Evolutionary conservation across 164 flowering plant species (phyloP).

Genomic region (Santalum album): DNA sequence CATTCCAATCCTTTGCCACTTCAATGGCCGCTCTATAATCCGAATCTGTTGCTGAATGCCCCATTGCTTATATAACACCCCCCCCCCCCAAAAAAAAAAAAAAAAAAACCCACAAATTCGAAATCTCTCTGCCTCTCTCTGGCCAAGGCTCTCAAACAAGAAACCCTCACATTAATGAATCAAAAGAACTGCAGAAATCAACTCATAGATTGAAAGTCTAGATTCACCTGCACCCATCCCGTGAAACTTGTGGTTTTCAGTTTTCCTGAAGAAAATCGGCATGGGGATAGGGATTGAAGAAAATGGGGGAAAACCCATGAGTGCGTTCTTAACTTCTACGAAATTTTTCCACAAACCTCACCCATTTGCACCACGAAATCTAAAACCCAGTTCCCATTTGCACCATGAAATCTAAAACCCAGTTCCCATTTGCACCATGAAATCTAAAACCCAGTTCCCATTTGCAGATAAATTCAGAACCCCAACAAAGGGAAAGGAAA

Average conservation of each 20-base stretch:
- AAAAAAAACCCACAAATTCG: constrained; percentile 1
- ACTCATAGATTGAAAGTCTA: too few relatives aligned
- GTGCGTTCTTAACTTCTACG: not conserved
- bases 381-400: not conserved
- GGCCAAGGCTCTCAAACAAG: too few relatives aligned
- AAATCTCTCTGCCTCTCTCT: constrained; percentile 1
- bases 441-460: not conserved
- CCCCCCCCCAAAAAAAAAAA: too few relatives aligned
- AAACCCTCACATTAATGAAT: too few relatives aligned
- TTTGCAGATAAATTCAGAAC: not conserved
- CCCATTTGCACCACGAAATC: not conserved
- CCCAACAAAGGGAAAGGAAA: not conserved
- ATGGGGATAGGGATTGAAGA: too few relatives aligned
- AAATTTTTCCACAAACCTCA: too few relatives aligned
- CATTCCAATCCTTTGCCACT: constrained; percentile 75
- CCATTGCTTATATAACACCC: constrained; percentile 40
- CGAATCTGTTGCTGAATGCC: constrained; percentile 68
- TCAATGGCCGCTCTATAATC: constrained; percentile 59
- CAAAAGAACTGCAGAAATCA: too few relatives aligned
- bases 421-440: not conserved
- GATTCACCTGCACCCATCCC: too few relatives aligned
- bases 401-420: not conserved
- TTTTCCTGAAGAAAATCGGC: too few relatives aligned
- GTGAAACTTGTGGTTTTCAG: too few relatives aligned
- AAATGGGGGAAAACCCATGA: too few relatives aligned